Evolutionary conservation across 371 early-diverging fungal genomes (phyloP).

Genomic region (Mucor racemosus): DNA sequence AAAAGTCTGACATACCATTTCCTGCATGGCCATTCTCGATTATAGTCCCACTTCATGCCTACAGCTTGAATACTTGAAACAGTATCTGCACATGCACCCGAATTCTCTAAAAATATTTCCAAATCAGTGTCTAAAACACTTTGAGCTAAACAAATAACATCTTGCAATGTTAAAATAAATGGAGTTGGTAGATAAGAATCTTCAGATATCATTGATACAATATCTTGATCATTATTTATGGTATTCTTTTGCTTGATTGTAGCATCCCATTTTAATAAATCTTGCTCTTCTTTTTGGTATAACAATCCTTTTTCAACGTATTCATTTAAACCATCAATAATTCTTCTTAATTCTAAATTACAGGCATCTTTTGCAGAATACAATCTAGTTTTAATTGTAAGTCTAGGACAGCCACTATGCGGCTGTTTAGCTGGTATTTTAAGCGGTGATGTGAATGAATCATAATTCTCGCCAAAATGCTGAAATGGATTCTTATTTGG

Average conservation of each 20-base stretch:
- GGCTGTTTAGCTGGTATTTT: not conserved
- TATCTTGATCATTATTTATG: not conserved
- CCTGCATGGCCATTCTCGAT: constrained; percentile 64
- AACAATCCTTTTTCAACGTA: constrained; percentile 71
- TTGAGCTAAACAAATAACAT: constrained; percentile 60
- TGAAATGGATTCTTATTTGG: constrained; percentile 17
- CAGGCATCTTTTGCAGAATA: constrained; percentile 51
- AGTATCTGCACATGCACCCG: constrained; percentile 56
- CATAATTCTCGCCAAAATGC: constrained; percentile 15
- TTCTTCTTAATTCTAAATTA: constrained; percentile 59
- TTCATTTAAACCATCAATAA: constrained; percentile 75
- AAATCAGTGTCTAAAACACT: constrained; percentile 62
- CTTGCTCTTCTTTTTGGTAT: constrained; percentile 28
- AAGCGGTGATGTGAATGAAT: not conserved
- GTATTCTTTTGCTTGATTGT: not conserved
- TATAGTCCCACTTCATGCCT: constrained; percentile 56
- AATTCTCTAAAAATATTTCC: constrained; percentile 55
- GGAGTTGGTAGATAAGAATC: constrained; percentile 65
- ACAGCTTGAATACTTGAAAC: constrained; percentile 57
- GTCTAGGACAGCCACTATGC: constrained; percentile 7
- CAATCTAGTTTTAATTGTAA: constrained; percentile 42
- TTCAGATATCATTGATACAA: constrained; percentile 39
- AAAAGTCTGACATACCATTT: constrained; percentile 61
- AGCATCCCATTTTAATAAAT: not conserved
- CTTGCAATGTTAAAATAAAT: constrained; percentile 63